Conservation (phyloP, 2,329 filamentous ascomycete genomes). For the Chalaropsis ovoidea region DNA sequence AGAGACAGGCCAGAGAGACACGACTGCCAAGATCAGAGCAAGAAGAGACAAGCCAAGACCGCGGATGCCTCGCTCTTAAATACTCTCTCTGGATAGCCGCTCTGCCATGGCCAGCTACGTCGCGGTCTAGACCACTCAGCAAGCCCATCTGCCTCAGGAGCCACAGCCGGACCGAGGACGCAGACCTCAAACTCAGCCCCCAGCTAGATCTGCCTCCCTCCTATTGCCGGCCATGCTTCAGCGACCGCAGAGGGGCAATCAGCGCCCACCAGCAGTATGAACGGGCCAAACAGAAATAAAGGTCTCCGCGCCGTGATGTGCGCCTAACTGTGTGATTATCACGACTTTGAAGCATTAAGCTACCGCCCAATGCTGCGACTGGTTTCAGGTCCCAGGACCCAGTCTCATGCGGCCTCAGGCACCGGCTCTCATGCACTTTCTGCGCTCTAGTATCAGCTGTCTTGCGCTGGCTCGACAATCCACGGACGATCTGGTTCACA, state of each 20-base stretch:
- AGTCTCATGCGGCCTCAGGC: neutral
- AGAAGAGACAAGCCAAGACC: neutral
- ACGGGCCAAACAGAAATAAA: neutral
- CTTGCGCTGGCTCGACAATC: neutral
- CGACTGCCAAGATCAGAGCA: conserved; percentile 12
- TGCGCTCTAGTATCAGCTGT: neutral
- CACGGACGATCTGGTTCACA: neutral
- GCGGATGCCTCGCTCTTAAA: conserved; percentile 18
- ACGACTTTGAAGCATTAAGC: conserved; percentile 2
- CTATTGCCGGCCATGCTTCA: neutral
- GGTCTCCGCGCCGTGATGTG: neutral
- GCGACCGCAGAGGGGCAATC: neutral
- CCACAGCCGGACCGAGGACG: neutral
- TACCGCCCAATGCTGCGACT: neutral
- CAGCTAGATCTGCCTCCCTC: neutral
- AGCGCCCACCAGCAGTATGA: neutral
- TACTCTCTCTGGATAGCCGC: neutral
- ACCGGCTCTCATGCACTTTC: neutral
- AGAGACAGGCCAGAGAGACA: conserved; percentile 18
- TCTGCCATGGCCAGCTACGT: neutral
- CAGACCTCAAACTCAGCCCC: neutral
- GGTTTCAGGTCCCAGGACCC: neutral
- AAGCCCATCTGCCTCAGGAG: neutral
- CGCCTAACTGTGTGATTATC: conserved; percentile 2
- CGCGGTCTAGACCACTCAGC: neutral